These are phyloP conservation scores for Diaporthe citriasiana DNA, from an alignment of 2,329 filamentous ascomycete species.

Conservation along the genomic window DNA sequence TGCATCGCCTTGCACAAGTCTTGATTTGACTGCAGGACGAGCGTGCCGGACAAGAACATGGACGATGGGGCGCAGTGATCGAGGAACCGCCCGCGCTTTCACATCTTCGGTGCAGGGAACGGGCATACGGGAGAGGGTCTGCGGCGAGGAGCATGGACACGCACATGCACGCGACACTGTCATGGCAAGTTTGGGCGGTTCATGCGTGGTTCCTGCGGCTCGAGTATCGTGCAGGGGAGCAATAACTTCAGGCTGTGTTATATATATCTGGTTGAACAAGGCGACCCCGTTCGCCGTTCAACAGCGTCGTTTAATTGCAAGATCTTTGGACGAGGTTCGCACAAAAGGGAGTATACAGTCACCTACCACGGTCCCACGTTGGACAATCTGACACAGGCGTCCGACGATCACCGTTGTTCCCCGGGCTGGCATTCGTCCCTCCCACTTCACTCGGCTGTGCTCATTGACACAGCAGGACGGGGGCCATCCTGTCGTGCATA, in stretches of 20 bases:
- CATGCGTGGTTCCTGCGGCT: constrained; percentile 29
- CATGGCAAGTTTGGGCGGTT: constrained; percentile 5
- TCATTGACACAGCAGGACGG: constrained; percentile 25
- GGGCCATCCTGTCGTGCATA: constrained; percentile 12
- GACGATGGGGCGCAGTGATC: neutral
- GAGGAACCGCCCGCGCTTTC: neutral
- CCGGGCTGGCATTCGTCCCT: constrained; percentile 29
- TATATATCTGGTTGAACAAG: constrained; percentile 39
- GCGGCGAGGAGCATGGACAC: constrained; percentile 13
- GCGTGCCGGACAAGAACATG: neutral
- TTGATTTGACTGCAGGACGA: constrained; percentile 17
- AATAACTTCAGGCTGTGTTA: constrained; percentile 36
- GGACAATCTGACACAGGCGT: constrained; percentile 37
- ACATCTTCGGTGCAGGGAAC: constrained; percentile 1
- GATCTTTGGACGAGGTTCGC: constrained; percentile 40
- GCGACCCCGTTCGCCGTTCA: constrained; percentile 11
- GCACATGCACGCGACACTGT: constrained; percentile 35
- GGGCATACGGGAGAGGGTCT: neutral
- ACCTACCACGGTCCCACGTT: constrained; percentile 25
- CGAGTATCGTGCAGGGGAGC: constrained; percentile 32
- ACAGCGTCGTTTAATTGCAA: constrained; percentile 43
- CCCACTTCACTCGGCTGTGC: neutral
- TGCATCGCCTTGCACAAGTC: constrained; percentile 21
- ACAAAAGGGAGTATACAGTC: constrained; percentile 25
- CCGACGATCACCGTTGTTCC: constrained; percentile 40